Percentiles rank a stretch among this genome's conserved stretches.
phyloP scores from a whole-genome alignment of 2,329 filamentous ascomycete species.

The Elsinoe necatrix region DNA sequence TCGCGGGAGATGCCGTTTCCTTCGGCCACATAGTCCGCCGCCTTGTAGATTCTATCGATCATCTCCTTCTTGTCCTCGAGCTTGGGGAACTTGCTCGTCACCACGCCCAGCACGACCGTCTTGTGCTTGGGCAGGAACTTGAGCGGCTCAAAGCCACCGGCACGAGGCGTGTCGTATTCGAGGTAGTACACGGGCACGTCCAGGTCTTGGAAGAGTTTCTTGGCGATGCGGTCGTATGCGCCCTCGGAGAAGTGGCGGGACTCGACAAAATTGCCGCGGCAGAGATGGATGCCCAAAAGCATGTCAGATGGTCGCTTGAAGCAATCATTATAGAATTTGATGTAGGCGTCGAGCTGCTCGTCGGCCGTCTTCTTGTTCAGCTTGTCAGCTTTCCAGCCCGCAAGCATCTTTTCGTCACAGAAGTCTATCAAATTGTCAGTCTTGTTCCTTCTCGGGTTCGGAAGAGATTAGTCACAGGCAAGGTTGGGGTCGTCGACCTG shows the following conservation, averaged over 20 bases:
- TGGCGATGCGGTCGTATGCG: slow-evolving; percentile 40
- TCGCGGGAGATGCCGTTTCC: slow-evolving; percentile 52
- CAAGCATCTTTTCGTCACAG: slow-evolving; percentile 62
- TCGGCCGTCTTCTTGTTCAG: slow-evolving; percentile 61
- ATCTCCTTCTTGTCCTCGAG: slow-evolving; percentile 40
- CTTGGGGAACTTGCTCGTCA: slow-evolving; percentile 40
- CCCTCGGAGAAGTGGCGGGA: slow-evolving; percentile 41
- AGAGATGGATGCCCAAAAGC: slow-evolving; percentile 70
- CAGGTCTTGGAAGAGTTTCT: slow-evolving; percentile 29
- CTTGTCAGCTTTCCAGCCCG: slow-evolving; percentile 59
- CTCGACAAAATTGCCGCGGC: slow-evolving; percentile 45
- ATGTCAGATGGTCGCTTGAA: slow-evolving; percentile 54
- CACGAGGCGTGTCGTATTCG: slow-evolving; percentile 41
- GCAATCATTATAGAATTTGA: slow-evolving; percentile 66
- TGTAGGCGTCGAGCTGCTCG: slow-evolving; percentile 65
- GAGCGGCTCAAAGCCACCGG: slow-evolving; percentile 41
- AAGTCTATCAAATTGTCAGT: slow-evolving; percentile 46
- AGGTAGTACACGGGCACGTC: slow-evolving; percentile 31
- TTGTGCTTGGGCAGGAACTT: slow-evolving; percentile 38
- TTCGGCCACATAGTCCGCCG: slow-evolving; percentile 59
- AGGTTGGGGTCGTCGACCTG: slow-evolving; percentile 43
- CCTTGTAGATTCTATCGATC: slow-evolving; percentile 38
- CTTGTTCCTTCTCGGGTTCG: neutral
- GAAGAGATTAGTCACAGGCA: slow-evolving; percentile 27
- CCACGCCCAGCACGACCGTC: slow-evolving; percentile 40